A percentile compares a stretch with the other conserved stretches of the same genome.
Conservation (phyloP, 768 basidiomycete genomes). For the Tylopilus felleus region DNA sequence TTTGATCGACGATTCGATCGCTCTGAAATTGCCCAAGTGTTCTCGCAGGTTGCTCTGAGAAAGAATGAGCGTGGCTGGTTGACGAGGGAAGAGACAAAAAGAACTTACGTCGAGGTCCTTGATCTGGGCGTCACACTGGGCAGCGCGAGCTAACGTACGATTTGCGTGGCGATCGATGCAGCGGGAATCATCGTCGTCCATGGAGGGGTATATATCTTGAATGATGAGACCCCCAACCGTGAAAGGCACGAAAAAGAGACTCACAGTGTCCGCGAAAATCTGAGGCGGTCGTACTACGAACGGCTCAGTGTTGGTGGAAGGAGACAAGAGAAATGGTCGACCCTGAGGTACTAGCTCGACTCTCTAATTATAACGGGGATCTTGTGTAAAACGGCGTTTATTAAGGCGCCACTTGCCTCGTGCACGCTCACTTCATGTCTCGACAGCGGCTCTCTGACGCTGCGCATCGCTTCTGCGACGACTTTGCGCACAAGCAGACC, state of each 20-base stretch:
- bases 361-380: too few relatives aligned
- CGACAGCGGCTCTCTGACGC: constrained; percentile 38
- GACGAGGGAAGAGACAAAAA: too few relatives aligned
- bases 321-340: neutral
- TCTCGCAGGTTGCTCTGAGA: constrained; percentile 61
- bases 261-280: constrained; percentile 9
- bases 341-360: neutral
- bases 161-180: constrained; percentile 44
- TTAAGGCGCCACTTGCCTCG: neutral
- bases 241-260: neutral
- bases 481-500: constrained; percentile 45
- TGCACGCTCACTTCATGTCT: neutral
- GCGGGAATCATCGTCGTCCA: constrained; percentile 2
- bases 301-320: too few relatives aligned
- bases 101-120: constrained; percentile 54
- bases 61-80: neutral
- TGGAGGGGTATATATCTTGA: constrained; percentile 8
- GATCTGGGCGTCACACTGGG: constrained; percentile 53
- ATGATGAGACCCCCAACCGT: constrained; percentile 8
- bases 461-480: constrained; percentile 48
- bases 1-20: constrained; percentile 65
- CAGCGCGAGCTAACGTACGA: constrained; percentile 44
- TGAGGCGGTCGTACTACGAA: neutral
- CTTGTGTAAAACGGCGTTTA: too few relatives aligned
- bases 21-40: constrained; percentile 70